Conservation (phyloP, 257 asterid species). For the Ajuga chamaepitys region DNA sequence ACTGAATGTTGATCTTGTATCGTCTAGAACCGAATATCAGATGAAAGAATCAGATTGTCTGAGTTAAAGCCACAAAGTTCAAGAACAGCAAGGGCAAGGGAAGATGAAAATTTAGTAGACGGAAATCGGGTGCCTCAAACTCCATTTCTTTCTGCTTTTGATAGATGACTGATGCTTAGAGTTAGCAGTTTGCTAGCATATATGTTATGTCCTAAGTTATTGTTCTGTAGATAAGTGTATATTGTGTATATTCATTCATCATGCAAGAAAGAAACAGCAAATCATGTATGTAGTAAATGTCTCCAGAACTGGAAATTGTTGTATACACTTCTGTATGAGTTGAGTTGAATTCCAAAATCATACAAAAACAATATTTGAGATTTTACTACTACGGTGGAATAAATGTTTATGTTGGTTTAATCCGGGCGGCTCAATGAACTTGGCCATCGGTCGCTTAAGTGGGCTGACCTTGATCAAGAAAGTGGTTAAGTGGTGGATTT, state of each 20-base stretch:
- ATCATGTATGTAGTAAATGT: not conserved
- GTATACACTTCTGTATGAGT: not conserved
- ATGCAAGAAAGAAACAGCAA: not conserved
- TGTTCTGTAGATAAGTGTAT: constrained; percentile 11
- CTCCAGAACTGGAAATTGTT: not conserved
- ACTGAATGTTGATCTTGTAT: not conserved
- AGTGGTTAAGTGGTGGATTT: too few relatives aligned
- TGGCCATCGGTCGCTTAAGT: too few relatives aligned
- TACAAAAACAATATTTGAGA: not conserved
- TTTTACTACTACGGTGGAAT: not conserved
- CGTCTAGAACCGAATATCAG: constrained; percentile 59
- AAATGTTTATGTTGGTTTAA: too few relatives aligned
- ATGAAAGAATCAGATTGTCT: constrained; percentile 57
- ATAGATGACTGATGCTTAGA: constrained; percentile 30
- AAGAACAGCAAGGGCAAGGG: constrained; percentile 27
- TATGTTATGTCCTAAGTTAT: not conserved
- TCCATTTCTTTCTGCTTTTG: constrained; percentile 50
- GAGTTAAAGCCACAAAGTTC: constrained; percentile 62
- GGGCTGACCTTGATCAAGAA: too few relatives aligned
- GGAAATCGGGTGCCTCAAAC: constrained; percentile 28
- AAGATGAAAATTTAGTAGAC: constrained; percentile 26
- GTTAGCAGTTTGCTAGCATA: constrained; percentile 20
- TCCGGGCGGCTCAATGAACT: too few relatives aligned
- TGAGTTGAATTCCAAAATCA: not conserved
- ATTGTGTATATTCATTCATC: not conserved